A percentile compares a stretch with the other conserved stretches of the same genome.
These are phyloP conservation scores for Epichloe sibirici DNA, from an alignment of 2,329 filamentous ascomycete species.

Conservation along the genomic window DNA sequence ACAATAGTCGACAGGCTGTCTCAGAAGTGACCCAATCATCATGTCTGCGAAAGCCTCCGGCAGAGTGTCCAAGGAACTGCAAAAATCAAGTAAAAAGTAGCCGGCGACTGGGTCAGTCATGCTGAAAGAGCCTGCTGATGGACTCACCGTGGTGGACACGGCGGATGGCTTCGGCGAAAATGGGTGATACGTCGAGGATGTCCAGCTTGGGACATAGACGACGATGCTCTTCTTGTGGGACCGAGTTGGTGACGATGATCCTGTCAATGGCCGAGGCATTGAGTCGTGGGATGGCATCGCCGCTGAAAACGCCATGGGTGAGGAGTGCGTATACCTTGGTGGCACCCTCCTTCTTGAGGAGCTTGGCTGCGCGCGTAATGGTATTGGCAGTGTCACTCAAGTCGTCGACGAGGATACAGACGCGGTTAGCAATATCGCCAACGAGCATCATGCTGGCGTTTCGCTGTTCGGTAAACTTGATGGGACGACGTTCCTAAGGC, in stretches of 20 bases:
- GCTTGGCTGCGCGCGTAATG: conserved; percentile 87
- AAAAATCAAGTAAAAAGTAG: not conserved
- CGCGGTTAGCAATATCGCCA: conserved; percentile 67
- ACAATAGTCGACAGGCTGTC: not conserved
- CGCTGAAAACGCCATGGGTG: conserved; percentile 89
- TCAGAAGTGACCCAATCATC: not conserved
- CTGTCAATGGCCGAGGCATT: conserved; percentile 89
- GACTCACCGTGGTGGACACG: conserved; percentile 96
- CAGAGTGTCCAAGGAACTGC: not conserved
- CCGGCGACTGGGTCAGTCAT: conserved; percentile 11
- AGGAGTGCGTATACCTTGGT: conserved; percentile 81
- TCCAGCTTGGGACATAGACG: conserved; percentile 76
- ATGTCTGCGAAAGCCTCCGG: not conserved
- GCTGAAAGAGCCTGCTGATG: conserved; percentile 78
- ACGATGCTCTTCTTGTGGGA: conserved; percentile 76
- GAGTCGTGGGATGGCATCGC: conserved; percentile 87
- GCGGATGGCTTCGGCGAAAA: conserved; percentile 92
- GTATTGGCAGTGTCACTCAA: conserved; percentile 94
- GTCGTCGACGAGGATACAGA: conserved; percentile 87
- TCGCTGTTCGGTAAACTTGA: conserved; percentile 75
- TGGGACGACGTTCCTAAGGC: conserved; percentile 70
- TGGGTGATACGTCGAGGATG: conserved; percentile 75
- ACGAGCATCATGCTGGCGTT: conserved; percentile 95
- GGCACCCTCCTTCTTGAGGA: conserved; percentile 95
- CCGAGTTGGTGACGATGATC: conserved; percentile 89